Conservation (phyloP, 2,329 filamentous ascomycete species). For the Trichoderma lentiforme region DNA sequence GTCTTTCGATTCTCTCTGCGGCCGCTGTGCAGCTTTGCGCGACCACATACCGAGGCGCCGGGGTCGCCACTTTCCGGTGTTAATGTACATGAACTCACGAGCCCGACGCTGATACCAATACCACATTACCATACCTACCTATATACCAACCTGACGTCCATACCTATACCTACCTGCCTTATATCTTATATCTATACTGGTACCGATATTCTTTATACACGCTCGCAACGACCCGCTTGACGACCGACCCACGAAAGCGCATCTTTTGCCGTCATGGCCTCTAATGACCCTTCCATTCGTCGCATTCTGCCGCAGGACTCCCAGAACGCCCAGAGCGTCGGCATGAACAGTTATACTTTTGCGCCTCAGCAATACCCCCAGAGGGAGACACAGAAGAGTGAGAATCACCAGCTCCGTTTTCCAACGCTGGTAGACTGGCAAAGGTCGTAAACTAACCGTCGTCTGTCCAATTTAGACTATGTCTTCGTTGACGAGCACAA, state of each 20-base stretch:
- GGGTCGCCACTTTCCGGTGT: background rate
- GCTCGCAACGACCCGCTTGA: background rate
- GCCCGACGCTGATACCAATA: background rate
- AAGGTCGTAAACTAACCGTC: constrained; percentile 10
- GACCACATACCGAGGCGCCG: constrained; percentile 15
- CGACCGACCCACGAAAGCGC: background rate
- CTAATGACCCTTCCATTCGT: constrained; percentile 56
- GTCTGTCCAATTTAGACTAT: constrained; percentile 64
- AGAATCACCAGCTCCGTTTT: constrained; percentile 31
- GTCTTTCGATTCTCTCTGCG: background rate
- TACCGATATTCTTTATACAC: background rate
- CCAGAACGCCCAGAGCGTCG: constrained; percentile 44
- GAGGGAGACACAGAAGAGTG: constrained; percentile 81
- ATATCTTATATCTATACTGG: background rate
- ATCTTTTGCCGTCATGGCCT: constrained; percentile 49
- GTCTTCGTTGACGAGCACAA: constrained; percentile 99
- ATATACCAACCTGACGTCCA: background rate
- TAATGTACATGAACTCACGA: constrained; percentile 14
- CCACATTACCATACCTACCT: background rate
- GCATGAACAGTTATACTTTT: constrained; percentile 72
- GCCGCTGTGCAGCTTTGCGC: background rate
- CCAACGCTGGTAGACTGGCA: background rate
- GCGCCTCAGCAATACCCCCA: constrained; percentile 55
- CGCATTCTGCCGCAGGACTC: constrained; percentile 62
- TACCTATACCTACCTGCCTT: background rate